These are phyloP conservation scores for Termitomyces sp. DNA, from an alignment of 768 basidiomycete species.

Conservation along the genomic window DNA sequence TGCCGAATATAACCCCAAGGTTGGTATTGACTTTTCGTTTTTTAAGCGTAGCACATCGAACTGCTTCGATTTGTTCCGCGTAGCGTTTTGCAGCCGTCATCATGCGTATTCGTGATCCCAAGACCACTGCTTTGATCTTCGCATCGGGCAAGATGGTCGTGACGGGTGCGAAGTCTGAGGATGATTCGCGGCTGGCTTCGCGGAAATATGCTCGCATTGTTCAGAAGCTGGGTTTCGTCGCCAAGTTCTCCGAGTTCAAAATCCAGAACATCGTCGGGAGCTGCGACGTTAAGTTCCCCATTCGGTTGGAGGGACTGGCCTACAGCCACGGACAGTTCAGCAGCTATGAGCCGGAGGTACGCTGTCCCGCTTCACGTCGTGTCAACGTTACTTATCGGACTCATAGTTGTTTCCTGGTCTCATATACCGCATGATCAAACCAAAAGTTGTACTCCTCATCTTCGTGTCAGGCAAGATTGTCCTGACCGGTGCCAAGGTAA, in stretches of 20 bases:
- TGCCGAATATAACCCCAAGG: slow-evolving; percentile 99
- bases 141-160: slow-evolving; percentile 99
- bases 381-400: slow-evolving; percentile 8
- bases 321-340: slow-evolving; percentile 98
- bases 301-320: slow-evolving; percentile 93
- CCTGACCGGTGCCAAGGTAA: slow-evolving; percentile 97
- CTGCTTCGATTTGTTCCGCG: slow-evolving; percentile 54
- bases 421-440: slow-evolving; percentile 99
- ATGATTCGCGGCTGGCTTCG: slow-evolving; percentile 94
- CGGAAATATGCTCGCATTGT: slow-evolving; percentile 99
- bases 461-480: slow-evolving; percentile 99
- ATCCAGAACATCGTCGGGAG: slow-evolving; percentile 99
- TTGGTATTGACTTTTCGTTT: slow-evolving; percentile 55
- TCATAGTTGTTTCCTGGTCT: slow-evolving; percentile 93
- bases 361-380: slow-evolving; percentile 18
- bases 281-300: slow-evolving; percentile 99
- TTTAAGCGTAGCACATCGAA: slow-evolving; percentile 51
- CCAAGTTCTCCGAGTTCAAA: slow-evolving; percentile 99
- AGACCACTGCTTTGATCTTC: slow-evolving; percentile 99
- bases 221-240: slow-evolving; percentile 98
- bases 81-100: slow-evolving; percentile 99
- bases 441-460: slow-evolving; percentile 96
- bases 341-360: slow-evolving; percentile 95
- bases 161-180: slow-evolving; percentile 98
- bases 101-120: slow-evolving; percentile 99